A percentile compares a stretch with the other conserved stretches of the same genome.
Evolutionary conservation across 2,329 filamentous ascomycete species (phyloP).

Genomic region (Leptographium wingfieldii): DNA sequence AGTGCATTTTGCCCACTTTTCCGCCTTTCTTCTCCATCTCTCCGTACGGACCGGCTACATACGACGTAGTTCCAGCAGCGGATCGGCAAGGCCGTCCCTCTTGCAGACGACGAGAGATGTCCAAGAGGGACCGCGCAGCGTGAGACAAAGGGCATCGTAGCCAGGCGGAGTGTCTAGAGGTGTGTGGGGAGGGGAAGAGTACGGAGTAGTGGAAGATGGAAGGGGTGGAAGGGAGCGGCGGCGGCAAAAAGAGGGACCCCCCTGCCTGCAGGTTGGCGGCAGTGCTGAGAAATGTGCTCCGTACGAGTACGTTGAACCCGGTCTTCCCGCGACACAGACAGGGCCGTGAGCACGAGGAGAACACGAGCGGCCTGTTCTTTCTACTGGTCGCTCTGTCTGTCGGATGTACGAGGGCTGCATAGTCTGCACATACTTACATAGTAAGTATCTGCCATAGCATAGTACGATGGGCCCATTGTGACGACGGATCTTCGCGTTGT

Average conservation of each 20-base stretch:
- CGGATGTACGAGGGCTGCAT: too few species aligned
- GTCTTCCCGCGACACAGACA: background rate
- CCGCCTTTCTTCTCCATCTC: background rate
- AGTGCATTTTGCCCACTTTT: background rate
- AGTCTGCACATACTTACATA: too few species aligned
- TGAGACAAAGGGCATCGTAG: background rate
- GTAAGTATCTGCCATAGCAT: too few species aligned
- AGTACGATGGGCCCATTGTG: background rate
- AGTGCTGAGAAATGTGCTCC: slow-evolving; percentile 7
- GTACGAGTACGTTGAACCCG: background rate
- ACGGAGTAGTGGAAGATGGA: background rate
- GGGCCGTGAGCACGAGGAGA: background rate
- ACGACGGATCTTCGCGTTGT: background rate
- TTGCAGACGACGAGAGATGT: background rate
- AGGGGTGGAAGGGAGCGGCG: background rate
- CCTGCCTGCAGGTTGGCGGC: background rate
- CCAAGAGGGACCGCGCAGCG: background rate
- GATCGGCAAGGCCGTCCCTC: background rate
- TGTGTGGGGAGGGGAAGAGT: background rate
- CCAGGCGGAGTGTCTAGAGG: background rate
- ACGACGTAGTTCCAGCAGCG: background rate
- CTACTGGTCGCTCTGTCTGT: background rate
- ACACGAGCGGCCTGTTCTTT: background rate
- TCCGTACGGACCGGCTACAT: background rate
- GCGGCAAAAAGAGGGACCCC: slow-evolving; percentile 2